Percentiles rank a stretch among this genome's conserved stretches.
phyloP scores from a whole-genome alignment of 441 rosid genomes.

The Brassica balearica region DNA sequence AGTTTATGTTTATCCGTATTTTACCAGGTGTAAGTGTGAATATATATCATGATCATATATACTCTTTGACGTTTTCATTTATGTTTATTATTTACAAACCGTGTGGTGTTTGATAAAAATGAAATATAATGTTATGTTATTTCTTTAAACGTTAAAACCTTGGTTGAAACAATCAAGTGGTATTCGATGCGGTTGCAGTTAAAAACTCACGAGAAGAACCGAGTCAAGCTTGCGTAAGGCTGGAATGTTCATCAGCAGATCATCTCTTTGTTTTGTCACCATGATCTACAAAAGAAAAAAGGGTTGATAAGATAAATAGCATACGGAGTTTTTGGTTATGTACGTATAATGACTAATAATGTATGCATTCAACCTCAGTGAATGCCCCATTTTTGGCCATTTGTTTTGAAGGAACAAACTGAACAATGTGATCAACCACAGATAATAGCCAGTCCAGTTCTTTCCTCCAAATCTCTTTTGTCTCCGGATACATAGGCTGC shows the following conservation, averaged over 20 bases:
- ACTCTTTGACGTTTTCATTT: background rate
- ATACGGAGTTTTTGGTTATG: too few species aligned
- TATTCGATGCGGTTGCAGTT: background rate
- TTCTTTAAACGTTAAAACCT: too few species aligned
- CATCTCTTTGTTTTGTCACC: constrained; percentile 69
- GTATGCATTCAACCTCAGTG: too few species aligned
- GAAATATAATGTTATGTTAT: background rate
- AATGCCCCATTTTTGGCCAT: too few species aligned
- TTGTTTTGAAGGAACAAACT: too few species aligned
- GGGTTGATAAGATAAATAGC: background rate
- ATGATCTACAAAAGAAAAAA: constrained; percentile 48
- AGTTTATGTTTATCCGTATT: background rate
- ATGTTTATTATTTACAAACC: background rate
- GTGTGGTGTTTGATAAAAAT: background rate
- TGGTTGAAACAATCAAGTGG: constrained; percentile 5
- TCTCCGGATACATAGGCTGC: too few species aligned
- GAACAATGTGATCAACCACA: too few species aligned
- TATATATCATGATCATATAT: background rate
- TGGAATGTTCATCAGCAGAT: constrained; percentile 61
- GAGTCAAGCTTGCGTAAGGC: constrained; percentile 69
- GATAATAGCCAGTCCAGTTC: too few species aligned
- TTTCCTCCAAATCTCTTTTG: too few species aligned
- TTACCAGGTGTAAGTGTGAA: constrained; percentile 36
- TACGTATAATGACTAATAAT: too few species aligned
- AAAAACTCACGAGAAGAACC: constrained; percentile 55